Base-by-base conservation (phyloP, 306 rosid genomes). In the Vigna nakashimae region DNA sequence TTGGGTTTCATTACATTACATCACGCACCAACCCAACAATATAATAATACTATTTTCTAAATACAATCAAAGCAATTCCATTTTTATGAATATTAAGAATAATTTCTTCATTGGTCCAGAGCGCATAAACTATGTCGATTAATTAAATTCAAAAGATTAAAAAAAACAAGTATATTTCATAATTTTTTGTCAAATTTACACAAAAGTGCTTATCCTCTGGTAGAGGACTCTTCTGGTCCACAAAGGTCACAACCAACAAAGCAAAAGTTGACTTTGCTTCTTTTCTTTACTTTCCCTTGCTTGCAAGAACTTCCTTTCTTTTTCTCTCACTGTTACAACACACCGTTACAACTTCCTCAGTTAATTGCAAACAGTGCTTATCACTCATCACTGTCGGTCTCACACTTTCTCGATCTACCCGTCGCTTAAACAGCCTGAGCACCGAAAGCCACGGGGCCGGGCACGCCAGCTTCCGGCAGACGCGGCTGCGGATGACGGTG, bases 171-270 rank as follows among this genome's bases (percentile, higher is more conserved):
- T 84, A 71, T 78, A 75, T 73, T 81, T 36, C 32, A 74, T 77
- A 49, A 34, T 2, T 49, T 36, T 12, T 80, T 68, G 63, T 60
- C 30, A 71, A 78, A 82, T 85, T 82, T 82, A 85, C 88, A 85
- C 0, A 26, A 68, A 70, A 73, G 66, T 74, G 72, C 72, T 74
- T 50, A 74, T 78, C 81, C 81, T 74, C 56, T 74, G 17, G 4
- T 13, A 74, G 81, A 78, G 64, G 83, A 78, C 82, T 69, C 80
- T 46, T 36, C 28, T 20, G 17, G 82, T 82, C 85, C 85, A 76
- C 78, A 82, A 40, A 75, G 69, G 84, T 74, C 53, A 58, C 76
- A 57, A 14, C 73, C 28, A 51, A 75, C 36, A 65, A 24, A 16
- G 83, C 73, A 77, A 73, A 78, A 82, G 82, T 74, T 79, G 80